Evolutionary conservation across 2,329 filamentous ascomycete species (phyloP).

Genomic region (Polychaeton citri): DNA sequence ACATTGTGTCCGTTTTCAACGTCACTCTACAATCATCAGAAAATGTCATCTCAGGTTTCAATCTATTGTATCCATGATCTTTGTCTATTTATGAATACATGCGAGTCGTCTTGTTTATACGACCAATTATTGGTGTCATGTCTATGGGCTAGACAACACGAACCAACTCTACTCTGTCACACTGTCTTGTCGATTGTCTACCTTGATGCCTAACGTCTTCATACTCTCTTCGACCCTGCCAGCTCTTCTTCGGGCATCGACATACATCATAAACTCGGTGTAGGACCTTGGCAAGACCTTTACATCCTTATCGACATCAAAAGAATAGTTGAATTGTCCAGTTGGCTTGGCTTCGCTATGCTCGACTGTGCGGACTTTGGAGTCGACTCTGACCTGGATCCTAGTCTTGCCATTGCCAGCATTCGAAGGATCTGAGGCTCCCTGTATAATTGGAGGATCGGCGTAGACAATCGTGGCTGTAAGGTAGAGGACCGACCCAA

Average conservation of each 20-base stretch:
- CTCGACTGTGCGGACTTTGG: conserved; percentile 59
- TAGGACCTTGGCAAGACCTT: conserved; percentile 53
- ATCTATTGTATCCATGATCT: no score
- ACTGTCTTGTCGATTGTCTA: background rate
- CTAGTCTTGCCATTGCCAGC: conserved; percentile 35
- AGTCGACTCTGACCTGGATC: conserved; percentile 58
- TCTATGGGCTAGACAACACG: no score
- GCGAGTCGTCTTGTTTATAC: no score
- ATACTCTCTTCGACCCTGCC: conserved; percentile 36
- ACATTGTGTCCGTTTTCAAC: no score
- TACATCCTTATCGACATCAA: conserved; percentile 50
- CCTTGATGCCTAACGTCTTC: conserved; percentile 2
- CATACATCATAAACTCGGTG: conserved; percentile 51
- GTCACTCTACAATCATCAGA: no score
- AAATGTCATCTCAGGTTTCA: no score
- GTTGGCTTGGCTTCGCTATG: conserved; percentile 55
- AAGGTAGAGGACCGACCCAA: conserved; percentile 62
- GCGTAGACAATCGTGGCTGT: conserved; percentile 60
- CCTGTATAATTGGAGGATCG: conserved; percentile 41
- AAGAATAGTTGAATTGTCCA: conserved; percentile 66
- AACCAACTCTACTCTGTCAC: background rate
- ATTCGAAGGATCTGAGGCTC: conserved; percentile 1
- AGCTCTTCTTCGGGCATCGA: conserved; percentile 46
- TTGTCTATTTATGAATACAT: no score
- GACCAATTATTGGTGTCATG: no score